These are phyloP conservation scores for Urochloa ruziziensis DNA, from an alignment of 176 grass and related monocot species.

Conservation along the genomic window DNA sequence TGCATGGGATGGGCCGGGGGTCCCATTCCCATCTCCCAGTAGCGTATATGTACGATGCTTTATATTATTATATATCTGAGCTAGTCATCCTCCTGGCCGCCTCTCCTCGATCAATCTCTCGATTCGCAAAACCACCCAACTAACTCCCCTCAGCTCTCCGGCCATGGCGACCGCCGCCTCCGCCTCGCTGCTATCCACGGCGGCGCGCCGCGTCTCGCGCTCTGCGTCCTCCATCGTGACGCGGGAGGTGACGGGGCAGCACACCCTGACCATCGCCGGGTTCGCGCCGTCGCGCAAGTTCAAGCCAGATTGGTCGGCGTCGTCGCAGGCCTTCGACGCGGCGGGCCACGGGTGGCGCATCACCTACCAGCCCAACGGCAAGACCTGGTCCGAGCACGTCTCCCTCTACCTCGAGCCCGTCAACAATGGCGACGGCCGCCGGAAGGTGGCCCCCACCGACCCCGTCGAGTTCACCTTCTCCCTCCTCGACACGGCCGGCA, in stretches of 20 bases:
- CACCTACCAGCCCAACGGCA: neutral
- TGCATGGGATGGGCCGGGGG: too few relatives aligned
- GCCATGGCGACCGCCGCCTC: neutral
- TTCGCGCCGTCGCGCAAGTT: neutral
- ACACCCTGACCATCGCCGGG: conserved; percentile 16
- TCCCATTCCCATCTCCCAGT: too few relatives aligned
- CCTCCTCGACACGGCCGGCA: neutral
- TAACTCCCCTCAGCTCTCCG: too few relatives aligned
- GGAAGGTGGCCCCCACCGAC: neutral
- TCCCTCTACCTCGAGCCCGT: neutral
- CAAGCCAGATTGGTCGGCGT: neutral
- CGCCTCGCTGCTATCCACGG: neutral
- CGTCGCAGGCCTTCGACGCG: neutral
- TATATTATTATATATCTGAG: too few relatives aligned
- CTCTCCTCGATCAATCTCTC: too few relatives aligned
- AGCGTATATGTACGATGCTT: too few relatives aligned
- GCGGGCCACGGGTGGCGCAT: neutral
- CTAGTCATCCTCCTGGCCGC: too few relatives aligned
- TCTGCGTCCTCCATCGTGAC: neutral
- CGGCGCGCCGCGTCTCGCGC: neutral
- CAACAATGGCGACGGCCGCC: neutral
- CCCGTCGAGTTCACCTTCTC: neutral
- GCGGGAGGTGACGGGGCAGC: conserved; percentile 6
- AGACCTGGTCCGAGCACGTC: neutral
- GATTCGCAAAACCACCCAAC: too few relatives aligned